These are phyloP conservation scores for Penicillium corylophilum DNA, from an alignment of 2,329 filamentous ascomycete species.

Conservation along the genomic window DNA sequence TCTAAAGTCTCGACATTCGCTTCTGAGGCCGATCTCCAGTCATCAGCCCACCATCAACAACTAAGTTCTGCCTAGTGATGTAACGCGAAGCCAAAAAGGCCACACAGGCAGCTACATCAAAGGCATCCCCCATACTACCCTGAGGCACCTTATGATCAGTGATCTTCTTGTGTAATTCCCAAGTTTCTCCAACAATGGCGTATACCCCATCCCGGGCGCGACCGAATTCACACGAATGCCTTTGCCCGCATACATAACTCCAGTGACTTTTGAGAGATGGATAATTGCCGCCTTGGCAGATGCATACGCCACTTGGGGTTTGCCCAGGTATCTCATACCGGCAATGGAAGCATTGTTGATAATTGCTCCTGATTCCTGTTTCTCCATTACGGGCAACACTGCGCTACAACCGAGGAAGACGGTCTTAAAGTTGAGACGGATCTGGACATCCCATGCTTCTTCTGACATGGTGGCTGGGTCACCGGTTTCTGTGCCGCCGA, in stretches of 20 bases:
- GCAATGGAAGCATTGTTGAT: slow-evolving; percentile 53
- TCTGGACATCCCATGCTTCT: slow-evolving; percentile 52
- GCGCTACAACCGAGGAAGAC: slow-evolving; percentile 54
- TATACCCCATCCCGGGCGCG: slow-evolving; percentile 57
- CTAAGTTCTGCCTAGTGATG: slow-evolving; percentile 58
- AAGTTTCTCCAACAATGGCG: slow-evolving; percentile 45
- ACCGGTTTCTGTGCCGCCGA: slow-evolving; percentile 56
- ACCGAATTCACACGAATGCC: slow-evolving; percentile 54
- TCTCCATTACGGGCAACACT: slow-evolving; percentile 56
- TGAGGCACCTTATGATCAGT: slow-evolving; percentile 49
- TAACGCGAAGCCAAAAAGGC: slow-evolving; percentile 61
- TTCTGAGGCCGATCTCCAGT: slow-evolving; percentile 4
- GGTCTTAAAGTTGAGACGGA: slow-evolving; percentile 55
- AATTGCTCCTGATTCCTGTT: slow-evolving; percentile 45
- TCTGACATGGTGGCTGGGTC: slow-evolving; percentile 51
- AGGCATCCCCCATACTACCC: slow-evolving; percentile 59
- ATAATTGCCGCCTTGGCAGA: slow-evolving; percentile 53
- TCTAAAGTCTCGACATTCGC: not conserved
- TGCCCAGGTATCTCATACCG: slow-evolving; percentile 52
- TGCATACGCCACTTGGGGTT: slow-evolving; percentile 56
- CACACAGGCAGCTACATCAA: slow-evolving; percentile 59
- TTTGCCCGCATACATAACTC: slow-evolving; percentile 41
- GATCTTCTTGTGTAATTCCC: slow-evolving; percentile 46
- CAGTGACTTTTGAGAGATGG: slow-evolving; percentile 51
- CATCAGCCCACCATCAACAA: slow-evolving; percentile 47